Conservation (phyloP, 2,329 filamentous ascomycete genomes). For the Ophiostoma fasciatum region DNA sequence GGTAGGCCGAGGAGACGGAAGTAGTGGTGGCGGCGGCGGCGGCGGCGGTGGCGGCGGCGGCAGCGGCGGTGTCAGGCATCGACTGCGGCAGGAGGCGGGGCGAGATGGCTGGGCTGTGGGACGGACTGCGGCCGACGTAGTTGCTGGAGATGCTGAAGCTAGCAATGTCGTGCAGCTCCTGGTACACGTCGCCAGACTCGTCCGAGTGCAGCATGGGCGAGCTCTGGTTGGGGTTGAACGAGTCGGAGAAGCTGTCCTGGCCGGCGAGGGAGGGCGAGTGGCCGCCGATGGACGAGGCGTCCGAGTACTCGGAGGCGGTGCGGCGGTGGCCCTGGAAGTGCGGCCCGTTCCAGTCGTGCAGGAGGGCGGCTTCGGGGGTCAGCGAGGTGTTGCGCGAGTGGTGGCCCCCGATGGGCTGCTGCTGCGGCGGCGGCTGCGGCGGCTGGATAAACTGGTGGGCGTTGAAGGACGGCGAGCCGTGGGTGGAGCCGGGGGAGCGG, state of each 20-base stretch:
- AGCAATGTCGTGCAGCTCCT: slow-evolving; percentile 63
- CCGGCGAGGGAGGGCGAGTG: slow-evolving; percentile 64
- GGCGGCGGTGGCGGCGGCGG: slow-evolving; percentile 13
- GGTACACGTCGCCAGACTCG: slow-evolving; percentile 52
- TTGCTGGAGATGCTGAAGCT: slow-evolving; percentile 68
- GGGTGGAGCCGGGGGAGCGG: slow-evolving; percentile 24
- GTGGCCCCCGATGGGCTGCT: too few species aligned
- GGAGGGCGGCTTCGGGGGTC: slow-evolving; percentile 41
- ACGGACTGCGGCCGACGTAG: slow-evolving; percentile 56
- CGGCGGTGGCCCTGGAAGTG: slow-evolving; percentile 73
- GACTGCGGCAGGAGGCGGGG: slow-evolving; percentile 44
- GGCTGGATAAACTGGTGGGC: slow-evolving; percentile 40
- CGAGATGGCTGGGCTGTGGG: slow-evolving; percentile 55
- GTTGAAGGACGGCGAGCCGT: slow-evolving; percentile 42
- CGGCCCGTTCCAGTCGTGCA: slow-evolving; percentile 38
- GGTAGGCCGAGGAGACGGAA: too few species aligned
- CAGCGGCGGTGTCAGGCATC: slow-evolving; percentile 35
- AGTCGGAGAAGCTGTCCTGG: slow-evolving; percentile 67
- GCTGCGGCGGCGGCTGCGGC: too few species aligned
- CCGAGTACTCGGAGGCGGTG: slow-evolving; percentile 80
- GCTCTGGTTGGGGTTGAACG: slow-evolving; percentile 51
- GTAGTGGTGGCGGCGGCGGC: too few species aligned
- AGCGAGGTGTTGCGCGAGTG: slow-evolving; percentile 44
- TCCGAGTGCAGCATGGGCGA: slow-evolving; percentile 69
- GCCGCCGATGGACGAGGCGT: slow-evolving; percentile 71